phyloP scores from a whole-genome alignment of 169 alveolate species.

The Eimeria maxima region DNA sequence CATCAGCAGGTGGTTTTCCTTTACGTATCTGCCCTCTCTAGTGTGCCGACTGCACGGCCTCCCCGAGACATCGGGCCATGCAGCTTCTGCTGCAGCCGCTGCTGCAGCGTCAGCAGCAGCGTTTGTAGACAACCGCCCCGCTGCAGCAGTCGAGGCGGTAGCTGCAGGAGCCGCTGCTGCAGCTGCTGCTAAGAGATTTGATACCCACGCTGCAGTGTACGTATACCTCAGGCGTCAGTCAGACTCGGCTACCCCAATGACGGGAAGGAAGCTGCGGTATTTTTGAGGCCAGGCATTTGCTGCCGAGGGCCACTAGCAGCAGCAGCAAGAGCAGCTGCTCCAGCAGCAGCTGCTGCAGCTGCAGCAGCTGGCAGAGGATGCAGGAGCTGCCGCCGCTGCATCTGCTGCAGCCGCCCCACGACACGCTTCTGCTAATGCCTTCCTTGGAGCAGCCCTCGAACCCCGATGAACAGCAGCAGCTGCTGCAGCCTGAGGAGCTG shows the following conservation, averaged over 20 bases:
- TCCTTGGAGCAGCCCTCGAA: background rate
- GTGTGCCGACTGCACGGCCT: background rate
- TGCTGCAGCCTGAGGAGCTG: background rate
- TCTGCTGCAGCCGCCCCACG: slow-evolving; percentile 60
- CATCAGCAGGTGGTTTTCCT: background rate
- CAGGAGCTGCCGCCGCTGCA: slow-evolving; percentile 67
- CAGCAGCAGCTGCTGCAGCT: slow-evolving; percentile 44
- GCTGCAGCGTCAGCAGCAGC: slow-evolving; percentile 34
- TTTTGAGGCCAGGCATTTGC: background rate
- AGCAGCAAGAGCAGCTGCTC: background rate
- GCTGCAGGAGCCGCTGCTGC: slow-evolving; percentile 23
- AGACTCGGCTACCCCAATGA: background rate
- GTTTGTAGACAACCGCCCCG: background rate
- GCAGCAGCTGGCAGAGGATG: slow-evolving; percentile 39
- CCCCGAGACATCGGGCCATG: background rate
- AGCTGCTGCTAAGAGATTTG: background rate
- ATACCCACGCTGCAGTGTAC: slow-evolving; percentile 12
- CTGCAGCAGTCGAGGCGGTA: slow-evolving; percentile 38
- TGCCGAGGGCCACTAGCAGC: slow-evolving; percentile 41
- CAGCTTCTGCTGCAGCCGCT: background rate
- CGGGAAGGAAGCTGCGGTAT: background rate
- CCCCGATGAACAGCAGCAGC: slow-evolving; percentile 14
- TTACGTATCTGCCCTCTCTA: background rate
- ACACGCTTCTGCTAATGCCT: slow-evolving; percentile 5
- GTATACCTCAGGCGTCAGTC: slow-evolving; percentile 13